Percentiles rank a stretch among this genome's conserved stretches.
phyloP scores from a whole-genome alignment of 345 rosid species.

The Sisymbrium altissimum region DNA sequence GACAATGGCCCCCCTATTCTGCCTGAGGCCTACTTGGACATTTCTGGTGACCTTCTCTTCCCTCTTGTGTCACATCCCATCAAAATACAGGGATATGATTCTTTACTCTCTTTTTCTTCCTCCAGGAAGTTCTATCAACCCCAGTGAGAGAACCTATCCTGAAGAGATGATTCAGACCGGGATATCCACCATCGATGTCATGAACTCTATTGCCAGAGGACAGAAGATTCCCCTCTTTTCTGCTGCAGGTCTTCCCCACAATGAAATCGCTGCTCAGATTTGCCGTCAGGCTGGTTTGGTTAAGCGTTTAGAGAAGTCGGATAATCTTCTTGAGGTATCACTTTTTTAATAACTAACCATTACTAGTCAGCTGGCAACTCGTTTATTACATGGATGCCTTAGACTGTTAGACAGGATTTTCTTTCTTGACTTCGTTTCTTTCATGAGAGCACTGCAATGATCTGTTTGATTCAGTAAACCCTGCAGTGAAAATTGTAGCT shows the following conservation, averaged over 20 bases:
- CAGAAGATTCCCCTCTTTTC: background rate
- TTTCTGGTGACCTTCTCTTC: conserved; percentile 49
- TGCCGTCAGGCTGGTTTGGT: conserved; percentile 45
- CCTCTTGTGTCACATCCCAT: background rate
- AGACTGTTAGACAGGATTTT: background rate
- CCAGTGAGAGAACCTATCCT: background rate
- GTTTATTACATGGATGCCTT: background rate
- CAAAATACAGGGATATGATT: background rate
- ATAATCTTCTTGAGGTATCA: background rate
- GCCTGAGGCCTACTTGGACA: conserved; percentile 89
- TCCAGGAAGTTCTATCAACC: background rate
- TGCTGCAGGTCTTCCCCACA: background rate
- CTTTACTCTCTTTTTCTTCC: background rate
- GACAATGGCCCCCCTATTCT: conserved; percentile 90
- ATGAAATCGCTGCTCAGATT: conserved; percentile 65
- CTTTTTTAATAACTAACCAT: background rate
- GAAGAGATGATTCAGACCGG: background rate
- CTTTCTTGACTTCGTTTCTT: background rate
- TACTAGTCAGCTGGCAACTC: background rate
- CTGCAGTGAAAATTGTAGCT: background rate
- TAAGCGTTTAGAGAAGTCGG: background rate
- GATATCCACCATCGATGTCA: background rate
- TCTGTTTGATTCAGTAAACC: background rate
- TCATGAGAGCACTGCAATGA: background rate
- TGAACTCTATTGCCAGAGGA: background rate